A percentile compares a stretch with the other conserved stretches of the same genome.
phyloP scores from a whole-genome alignment of 495 filamentous ascomycete species.

The Penicillium goetzii region DNA sequence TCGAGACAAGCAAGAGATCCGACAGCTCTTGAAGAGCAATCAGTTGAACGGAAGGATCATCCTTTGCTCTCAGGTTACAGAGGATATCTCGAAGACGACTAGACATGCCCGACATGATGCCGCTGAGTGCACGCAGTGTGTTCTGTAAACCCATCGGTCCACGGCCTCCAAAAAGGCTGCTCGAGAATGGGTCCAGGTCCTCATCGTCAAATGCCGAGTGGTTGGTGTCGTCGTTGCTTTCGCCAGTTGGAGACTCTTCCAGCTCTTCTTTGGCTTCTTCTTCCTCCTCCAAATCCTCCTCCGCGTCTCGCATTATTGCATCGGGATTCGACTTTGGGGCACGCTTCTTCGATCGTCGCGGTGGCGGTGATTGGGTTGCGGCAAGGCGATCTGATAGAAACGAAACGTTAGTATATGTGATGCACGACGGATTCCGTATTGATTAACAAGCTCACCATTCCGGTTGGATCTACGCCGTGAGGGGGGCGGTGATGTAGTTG shows the following conservation, averaged over 20 bases:
- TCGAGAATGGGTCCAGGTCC: slow-evolving; percentile 78
- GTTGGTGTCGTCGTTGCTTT: slow-evolving; percentile 61
- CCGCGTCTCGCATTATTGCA: slow-evolving; percentile 53
- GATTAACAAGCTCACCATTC: slow-evolving; percentile 36
- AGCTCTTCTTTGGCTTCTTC: slow-evolving; percentile 41
- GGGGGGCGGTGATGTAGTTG: slow-evolving; percentile 51
- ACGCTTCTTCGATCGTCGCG: slow-evolving; percentile 59
- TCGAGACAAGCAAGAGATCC: slow-evolving; percentile 89
- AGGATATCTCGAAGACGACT: slow-evolving; percentile 82
- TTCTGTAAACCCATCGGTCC: slow-evolving; percentile 71
- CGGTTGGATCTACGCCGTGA: slow-evolving; percentile 71
- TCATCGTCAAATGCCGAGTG: slow-evolving; percentile 62
- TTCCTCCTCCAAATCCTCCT: slow-evolving; percentile 46
- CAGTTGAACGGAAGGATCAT: slow-evolving; percentile 84
- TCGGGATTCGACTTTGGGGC: slow-evolving; percentile 56
- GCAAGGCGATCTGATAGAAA: slow-evolving; percentile 35
- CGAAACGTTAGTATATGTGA: not conserved
- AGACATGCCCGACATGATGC: slow-evolving; percentile 86
- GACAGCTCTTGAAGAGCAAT: slow-evolving; percentile 94
- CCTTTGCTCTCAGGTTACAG: slow-evolving; percentile 80
- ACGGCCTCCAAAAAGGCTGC: slow-evolving; percentile 69
- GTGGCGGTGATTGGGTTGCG: slow-evolving; percentile 40
- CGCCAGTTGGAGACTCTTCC: slow-evolving; percentile 56
- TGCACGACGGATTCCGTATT: not conserved
- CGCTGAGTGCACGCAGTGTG: slow-evolving; percentile 82